Percentiles rank a stretch among this genome's conserved stretches.
These are phyloP conservation scores for Oryza meridionalis DNA, from an alignment of 176 grass and related monocot species.

Conservation along the genomic window DNA sequence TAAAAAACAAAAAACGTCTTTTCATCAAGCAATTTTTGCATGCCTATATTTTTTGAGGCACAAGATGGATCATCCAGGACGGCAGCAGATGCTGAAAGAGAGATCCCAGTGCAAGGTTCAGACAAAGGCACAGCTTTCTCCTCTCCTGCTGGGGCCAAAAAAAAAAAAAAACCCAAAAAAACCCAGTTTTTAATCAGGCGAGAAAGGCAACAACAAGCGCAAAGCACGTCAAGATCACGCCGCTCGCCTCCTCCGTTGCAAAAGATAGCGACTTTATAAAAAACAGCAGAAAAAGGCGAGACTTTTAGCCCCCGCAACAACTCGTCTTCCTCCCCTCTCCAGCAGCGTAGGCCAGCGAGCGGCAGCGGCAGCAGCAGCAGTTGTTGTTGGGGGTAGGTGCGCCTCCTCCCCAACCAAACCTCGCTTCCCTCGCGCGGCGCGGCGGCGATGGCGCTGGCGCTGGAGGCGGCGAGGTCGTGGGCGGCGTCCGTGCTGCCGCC, in stretches of 20 bases:
- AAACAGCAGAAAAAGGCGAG: not conserved
- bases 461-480: conserved; percentile 66
- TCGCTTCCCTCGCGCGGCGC: not conserved
- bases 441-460: conserved; percentile 38
- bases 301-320: not conserved
- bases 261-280: not conserved
- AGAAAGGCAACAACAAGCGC: no score
- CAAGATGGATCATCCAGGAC: not conserved
- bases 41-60: not conserved
- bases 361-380: conserved; percentile 19
- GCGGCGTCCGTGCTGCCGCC: conserved; percentile 53
- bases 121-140: not conserved
- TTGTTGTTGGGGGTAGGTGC: conserved; percentile 45
- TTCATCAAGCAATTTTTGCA: not conserved
- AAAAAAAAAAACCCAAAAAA: not conserved
- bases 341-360: not conserved
- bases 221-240: not conserved
- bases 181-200: not conserved
- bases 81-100: not conserved
- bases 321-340: not conserved
- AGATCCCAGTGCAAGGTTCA: not conserved
- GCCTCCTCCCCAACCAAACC: conserved; percentile 21
- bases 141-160: not conserved
- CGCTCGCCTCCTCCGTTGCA: not conserved
- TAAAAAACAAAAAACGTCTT: not conserved